These are phyloP conservation scores for Suillus luteus DNA, from an alignment of 768 basidiomycete genomes.

Conservation along the genomic window DNA sequence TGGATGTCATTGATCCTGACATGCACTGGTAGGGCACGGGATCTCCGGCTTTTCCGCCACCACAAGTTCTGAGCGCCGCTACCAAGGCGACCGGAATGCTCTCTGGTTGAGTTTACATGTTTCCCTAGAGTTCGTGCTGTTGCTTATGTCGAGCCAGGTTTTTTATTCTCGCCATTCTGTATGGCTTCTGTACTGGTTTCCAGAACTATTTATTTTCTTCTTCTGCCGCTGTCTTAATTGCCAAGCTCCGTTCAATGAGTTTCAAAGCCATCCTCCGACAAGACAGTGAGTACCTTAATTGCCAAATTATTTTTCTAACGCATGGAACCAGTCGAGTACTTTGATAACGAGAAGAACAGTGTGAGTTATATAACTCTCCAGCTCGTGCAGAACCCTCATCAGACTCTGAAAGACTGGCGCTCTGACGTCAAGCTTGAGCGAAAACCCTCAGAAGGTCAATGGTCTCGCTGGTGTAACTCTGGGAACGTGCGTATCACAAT, in stretches of 20 bases:
- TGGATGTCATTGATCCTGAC: neutral
- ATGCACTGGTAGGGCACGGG: neutral
- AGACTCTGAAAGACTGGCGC: conserved; percentile 60
- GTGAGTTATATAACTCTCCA: conserved; percentile 38
- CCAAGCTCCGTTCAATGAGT: conserved; percentile 38
- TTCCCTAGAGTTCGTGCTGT: conserved; percentile 30
- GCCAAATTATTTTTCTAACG: conserved; percentile 20
- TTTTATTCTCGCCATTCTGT: conserved; percentile 39
- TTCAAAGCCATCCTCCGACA: conserved; percentile 47
- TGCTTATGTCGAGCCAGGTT: conserved; percentile 33
- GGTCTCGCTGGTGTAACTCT: conserved; percentile 87
- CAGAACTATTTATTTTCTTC: conserved; percentile 39
- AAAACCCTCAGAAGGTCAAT: conserved; percentile 87
- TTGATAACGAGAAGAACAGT: conserved; percentile 83
- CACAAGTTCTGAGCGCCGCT: conserved; percentile 6
- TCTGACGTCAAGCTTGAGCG: conserved; percentile 76
- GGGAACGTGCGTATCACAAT: conserved; percentile 55
- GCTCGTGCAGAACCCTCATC: conserved; percentile 13
- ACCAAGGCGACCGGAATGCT: conserved; percentile 5
- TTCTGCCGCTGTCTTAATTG: conserved; percentile 41
- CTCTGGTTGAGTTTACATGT: conserved; percentile 24
- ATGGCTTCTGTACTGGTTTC: conserved; percentile 36
- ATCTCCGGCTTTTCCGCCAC: conserved; percentile 16
- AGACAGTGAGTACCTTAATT: conserved; percentile 40
- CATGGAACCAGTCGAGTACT: conserved; percentile 69